Evolutionary conservation across 768 basidiomycete species (phyloP), one percentile per base, ranked within the genome.

Genomic region (Mycena rosella): DNA sequence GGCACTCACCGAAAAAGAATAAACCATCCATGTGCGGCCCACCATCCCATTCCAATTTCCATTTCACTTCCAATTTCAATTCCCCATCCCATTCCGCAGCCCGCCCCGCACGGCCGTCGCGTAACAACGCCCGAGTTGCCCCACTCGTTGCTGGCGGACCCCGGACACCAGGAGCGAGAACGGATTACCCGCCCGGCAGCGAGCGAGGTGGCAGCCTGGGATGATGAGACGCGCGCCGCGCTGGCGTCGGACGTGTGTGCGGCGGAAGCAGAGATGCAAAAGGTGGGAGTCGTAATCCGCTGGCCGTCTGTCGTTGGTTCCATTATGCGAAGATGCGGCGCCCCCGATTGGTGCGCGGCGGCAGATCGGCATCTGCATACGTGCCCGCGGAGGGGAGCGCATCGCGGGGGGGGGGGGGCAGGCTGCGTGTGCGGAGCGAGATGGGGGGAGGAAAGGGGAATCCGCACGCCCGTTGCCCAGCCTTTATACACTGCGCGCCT

Each of bases 401-500:
- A 20, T 36, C 45, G 6, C 17, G 32, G 36, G 54, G 27, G 61
- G 14, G 32, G 42, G 42, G 9, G 42, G 15, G 60, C n/a, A 40
- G 34, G 42, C 42, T 62, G 38, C 45, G 27, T 56, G 42, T 20
- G 58, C 20, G 22, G 47, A 47, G 40, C n/a, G 53, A 20, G 26
- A 47, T 48, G 56, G 18, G 54, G 18, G 45, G 48, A 53, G 22
- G 68, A 51, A 69, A 69, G 55, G 52, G 60, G 24, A 56, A 62
- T 30, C 32, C n/a, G 51, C 17, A 34, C 34, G 24, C 36, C 47
- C 17, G 42, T 40, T n/a, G 17, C 45, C 38, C 48, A 34, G 26
- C 5, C 63, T 64, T 69, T 69, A 69, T 69, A 65, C 63, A 20
- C 59, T 27, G 67, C 20, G 51, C 60, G 17, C 58, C 36, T 57